These are phyloP conservation scores for Beauveria rudraprayagi DNA, from an alignment of 2,329 filamentous ascomycete genomes.

Conservation along the genomic window DNA sequence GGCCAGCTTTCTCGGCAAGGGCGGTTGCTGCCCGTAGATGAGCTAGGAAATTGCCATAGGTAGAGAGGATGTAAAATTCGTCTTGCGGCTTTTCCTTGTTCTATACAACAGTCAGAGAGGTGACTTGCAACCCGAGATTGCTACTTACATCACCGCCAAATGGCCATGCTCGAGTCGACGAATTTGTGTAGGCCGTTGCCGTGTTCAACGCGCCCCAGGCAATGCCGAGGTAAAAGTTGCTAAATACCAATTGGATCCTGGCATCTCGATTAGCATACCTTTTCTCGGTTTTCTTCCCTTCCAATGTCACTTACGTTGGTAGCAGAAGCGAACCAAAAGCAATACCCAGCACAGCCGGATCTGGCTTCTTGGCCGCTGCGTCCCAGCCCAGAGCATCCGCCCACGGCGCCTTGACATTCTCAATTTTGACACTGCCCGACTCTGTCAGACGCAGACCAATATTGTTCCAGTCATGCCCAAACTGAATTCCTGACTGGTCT, in stretches of 20 bases:
- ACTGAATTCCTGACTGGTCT: conserved; percentile 47
- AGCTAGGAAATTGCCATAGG: conserved; percentile 56
- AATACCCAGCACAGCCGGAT: conserved; percentile 40
- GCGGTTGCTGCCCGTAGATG: conserved; percentile 53
- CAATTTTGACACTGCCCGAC: conserved; percentile 54
- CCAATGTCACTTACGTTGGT: conserved; percentile 36
- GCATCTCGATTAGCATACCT: neutral
- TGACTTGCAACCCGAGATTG: rapidly evolving
- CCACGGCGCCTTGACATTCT: conserved; percentile 50
- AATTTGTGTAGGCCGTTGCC: conserved; percentile 48
- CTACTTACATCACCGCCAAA: conserved; percentile 48
- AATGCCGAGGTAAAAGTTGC: conserved; percentile 59
- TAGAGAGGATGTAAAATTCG: conserved; percentile 57
- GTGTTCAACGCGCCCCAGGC: conserved; percentile 48
- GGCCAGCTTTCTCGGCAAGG: conserved; percentile 48
- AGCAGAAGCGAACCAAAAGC: conserved; percentile 51
- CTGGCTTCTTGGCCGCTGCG: conserved; percentile 37
- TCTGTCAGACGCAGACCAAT: conserved; percentile 56
- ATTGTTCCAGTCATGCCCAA: conserved; percentile 57
- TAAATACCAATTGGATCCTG: conserved; percentile 57
- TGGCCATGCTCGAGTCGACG: conserved; percentile 53
- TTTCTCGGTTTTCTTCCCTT: rapidly evolving
- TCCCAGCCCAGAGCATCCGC: conserved; percentile 56
- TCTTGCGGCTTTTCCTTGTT: conserved; percentile 50
- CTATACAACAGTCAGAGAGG: conserved; percentile 17